Percentiles rank a stretch among this genome's conserved stretches.
These are phyloP conservation scores for Fomitopsis schrenkii DNA, from an alignment of 1,284 basidiomycete species.

Conservation along the genomic window DNA sequence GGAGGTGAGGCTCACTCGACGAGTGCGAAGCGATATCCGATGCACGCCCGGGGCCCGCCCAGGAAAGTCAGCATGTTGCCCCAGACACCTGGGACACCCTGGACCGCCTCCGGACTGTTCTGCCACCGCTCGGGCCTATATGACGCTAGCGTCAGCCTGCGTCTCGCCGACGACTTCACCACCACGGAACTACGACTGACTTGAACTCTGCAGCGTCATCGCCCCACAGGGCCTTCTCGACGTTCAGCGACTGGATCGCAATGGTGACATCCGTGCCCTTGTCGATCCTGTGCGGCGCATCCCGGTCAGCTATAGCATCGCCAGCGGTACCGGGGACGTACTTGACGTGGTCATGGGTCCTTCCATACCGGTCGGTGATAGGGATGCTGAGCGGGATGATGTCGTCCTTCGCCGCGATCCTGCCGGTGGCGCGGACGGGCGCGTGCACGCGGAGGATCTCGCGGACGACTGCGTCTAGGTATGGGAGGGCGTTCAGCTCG, in stretches of 20 bases:
- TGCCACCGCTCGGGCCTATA: conserved; percentile 30
- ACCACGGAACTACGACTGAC: too few relatives aligned
- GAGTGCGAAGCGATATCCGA: conserved; percentile 68
- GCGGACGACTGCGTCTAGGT: conserved; percentile 65
- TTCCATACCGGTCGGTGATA: conserved; percentile 18
- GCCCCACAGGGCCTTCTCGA: conserved; percentile 7
- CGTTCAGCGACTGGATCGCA: conserved; percentile 31
- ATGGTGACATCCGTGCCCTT: conserved; percentile 47
- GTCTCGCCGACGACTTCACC: too few relatives aligned
- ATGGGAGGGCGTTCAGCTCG: conserved; percentile 46
- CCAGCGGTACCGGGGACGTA: neutral
- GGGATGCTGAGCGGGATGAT: conserved; percentile 29
- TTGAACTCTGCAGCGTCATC: neutral
- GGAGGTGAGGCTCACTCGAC: conserved; percentile 52
- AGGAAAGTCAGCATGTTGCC: conserved; percentile 57
- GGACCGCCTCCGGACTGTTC: conserved; percentile 23
- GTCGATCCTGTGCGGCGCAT: conserved; percentile 24
- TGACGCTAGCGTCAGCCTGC: conserved; percentile 11
- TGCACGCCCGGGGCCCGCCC: conserved; percentile 57
- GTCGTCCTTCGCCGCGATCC: conserved; percentile 49
- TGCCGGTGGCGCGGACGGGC: conserved; percentile 46
- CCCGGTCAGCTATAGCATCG: too few relatives aligned
- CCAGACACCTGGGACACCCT: conserved; percentile 54
- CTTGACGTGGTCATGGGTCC: conserved; percentile 26
- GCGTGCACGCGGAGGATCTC: conserved; percentile 67